These are phyloP conservation scores for Aspergillus avenaceus DNA, from an alignment of 495 filamentous ascomycete species.

Conservation along the genomic window DNA sequence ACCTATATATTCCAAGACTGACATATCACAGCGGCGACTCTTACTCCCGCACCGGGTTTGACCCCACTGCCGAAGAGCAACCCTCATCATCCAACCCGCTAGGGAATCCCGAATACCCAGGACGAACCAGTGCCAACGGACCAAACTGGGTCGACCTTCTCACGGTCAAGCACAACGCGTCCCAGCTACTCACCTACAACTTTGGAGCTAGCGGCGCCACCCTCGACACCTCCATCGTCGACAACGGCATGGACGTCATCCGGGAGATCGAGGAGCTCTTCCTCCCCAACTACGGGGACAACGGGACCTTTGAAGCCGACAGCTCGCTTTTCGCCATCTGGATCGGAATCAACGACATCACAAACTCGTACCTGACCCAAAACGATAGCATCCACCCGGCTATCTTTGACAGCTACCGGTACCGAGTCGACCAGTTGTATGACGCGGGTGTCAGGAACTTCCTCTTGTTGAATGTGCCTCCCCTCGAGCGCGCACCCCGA, in stretches of 20 bases:
- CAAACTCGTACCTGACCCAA: not conserved
- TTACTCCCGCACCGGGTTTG: constrained; percentile 1
- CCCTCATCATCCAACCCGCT: not conserved
- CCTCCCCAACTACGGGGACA: not conserved
- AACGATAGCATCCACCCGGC: not conserved
- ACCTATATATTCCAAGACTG: too few relatives aligned
- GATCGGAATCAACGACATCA: constrained; percentile 1
- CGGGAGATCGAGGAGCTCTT: not conserved
- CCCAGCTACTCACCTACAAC: constrained; percentile 3
- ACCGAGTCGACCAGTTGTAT: constrained; percentile 2
- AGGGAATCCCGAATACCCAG: not conserved
- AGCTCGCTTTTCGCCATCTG: not conserved
- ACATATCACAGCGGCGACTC: constrained; percentile 1
- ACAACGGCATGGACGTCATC: not conserved
- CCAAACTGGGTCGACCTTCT: constrained; percentile 2
- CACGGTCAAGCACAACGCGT: not conserved
- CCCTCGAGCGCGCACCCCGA: not conserved
- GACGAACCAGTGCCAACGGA: constrained; percentile 1
- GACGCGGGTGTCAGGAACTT: not conserved
- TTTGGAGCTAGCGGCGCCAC: constrained; percentile 3
- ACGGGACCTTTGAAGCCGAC: not conserved
- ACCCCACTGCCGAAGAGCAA: not conserved
- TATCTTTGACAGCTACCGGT: not conserved
- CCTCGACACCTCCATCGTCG: not conserved
- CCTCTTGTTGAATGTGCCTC: constrained; percentile 1